Base-by-base conservation (phyloP, 176 grass and related monocot genomes). In the Poa pratensis region DNA sequence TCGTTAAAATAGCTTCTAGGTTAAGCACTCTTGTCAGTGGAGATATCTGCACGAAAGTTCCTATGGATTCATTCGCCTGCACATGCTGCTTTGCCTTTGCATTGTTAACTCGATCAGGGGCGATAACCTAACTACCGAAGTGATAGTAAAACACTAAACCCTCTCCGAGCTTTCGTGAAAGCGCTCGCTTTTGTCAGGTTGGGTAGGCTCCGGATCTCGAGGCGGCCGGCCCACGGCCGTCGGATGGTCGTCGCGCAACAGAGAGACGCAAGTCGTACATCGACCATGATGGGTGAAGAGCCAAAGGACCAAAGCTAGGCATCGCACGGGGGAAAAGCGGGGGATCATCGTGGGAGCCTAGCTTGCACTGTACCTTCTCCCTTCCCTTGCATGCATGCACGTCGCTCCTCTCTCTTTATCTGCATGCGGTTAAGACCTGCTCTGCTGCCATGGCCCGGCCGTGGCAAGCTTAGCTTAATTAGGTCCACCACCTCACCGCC, bases 131-230 rank as follows among this genome's bases (percentile, higher is more conserved):
- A 81, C 77, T 42, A 84, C 78, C 76, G 22, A 66, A 66, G 32
- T 55, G 67, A 52, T 67, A 74, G 74, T 80, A 80, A 80, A 79
- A 49, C 6, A 9, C 70, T 63, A 50, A 60, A 45, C 9, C 49
- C 32, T 13, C 55, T 84, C 81, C 54, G 15, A 74, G 32, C 75
- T 88, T 88, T 88, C 46, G 81, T 80, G 81, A 88, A 88, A 88
- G 87, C 67, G 42, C 35, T 55, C 32, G n/a, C 86, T 73, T 64
- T 55, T 69, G 87, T 85, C 87, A 81, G 82, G 82, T 85, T 85
- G 87, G 87, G 87, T 83, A 81, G 82, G 87, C 87, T 89, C 82
- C 82, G 10, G 50, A 89, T 89, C 87, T 80, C 82, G 87, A 89
- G 87, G 77, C 69, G 20, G 58, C 48, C 5, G 1, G 14, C 43